phyloP scores from a whole-genome alignment of 805 yeast species.

The Wickerhamomyces kurtzmanii region DNA sequence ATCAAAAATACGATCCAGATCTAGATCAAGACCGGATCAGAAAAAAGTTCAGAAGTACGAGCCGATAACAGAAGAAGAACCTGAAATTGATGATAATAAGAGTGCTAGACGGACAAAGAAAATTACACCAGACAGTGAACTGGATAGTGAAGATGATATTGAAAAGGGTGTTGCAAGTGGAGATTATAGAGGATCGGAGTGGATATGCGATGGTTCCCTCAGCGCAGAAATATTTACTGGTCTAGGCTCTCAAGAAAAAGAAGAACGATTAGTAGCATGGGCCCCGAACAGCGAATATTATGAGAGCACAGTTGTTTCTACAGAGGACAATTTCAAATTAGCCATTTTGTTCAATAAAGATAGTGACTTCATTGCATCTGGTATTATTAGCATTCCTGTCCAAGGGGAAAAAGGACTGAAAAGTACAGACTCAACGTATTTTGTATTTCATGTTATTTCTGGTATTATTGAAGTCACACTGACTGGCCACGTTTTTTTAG shows the following conservation, averaged over 20 bases:
- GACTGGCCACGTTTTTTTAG: slow-evolving; percentile 47
- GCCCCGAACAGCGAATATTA: slow-evolving; percentile 46
- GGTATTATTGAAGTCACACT: slow-evolving; percentile 66
- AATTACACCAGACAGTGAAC: slow-evolving; percentile 9
- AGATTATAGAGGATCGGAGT: slow-evolving; percentile 34
- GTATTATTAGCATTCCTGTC: slow-evolving; percentile 56
- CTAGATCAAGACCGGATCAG: slow-evolving; percentile 7
- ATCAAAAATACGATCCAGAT: too few species aligned
- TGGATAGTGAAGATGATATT: slow-evolving; percentile 16
- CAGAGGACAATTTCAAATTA: slow-evolving; percentile 46
- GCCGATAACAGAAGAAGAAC: slow-evolving; percentile 20
- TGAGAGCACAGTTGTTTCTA: slow-evolving; percentile 26
- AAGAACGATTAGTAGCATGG: slow-evolving; percentile 48
- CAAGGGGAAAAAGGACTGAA: slow-evolving; percentile 52
- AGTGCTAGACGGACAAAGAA: slow-evolving; percentile 10
- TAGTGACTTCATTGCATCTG: slow-evolving; percentile 60
- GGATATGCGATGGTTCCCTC: slow-evolving; percentile 35
- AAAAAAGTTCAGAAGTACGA: background rate
- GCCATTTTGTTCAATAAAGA: slow-evolving; percentile 58
- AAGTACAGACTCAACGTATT: slow-evolving; percentile 51
- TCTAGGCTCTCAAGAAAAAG: slow-evolving; percentile 35
- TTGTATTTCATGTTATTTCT: slow-evolving; percentile 63
- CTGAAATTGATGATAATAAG: slow-evolving; percentile 12
- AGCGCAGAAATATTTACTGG: slow-evolving; percentile 39
- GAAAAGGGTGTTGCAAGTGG: slow-evolving; percentile 24